A percentile compares a stretch with the other conserved stretches of the same genome.
These are phyloP conservation scores for Lentinula raphanica DNA, from an alignment of 768 basidiomycete genomes.

Conservation along the genomic window DNA sequence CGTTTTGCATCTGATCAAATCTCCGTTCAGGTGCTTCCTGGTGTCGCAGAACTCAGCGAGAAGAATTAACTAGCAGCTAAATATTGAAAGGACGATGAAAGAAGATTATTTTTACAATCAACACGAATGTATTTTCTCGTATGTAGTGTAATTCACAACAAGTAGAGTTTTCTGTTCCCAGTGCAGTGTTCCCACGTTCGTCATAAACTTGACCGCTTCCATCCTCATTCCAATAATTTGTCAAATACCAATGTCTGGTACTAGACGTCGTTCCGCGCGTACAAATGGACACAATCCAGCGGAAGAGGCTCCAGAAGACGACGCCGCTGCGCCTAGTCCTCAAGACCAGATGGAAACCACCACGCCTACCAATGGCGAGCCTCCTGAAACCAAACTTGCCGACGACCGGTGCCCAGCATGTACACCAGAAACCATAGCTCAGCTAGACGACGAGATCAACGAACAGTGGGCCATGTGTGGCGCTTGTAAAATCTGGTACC, in stretches of 20 bases:
- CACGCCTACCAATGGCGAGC: neutral
- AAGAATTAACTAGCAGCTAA: slow-evolving; percentile 38
- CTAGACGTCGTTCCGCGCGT: slow-evolving; percentile 39
- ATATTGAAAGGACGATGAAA: neutral
- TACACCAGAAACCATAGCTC: slow-evolving; percentile 24
- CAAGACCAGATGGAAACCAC: neutral
- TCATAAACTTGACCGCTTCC: too few relatives aligned
- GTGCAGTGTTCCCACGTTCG: too few relatives aligned
- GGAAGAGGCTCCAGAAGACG: neutral
- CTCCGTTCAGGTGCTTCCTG: slow-evolving; percentile 65
- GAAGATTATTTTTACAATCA: neutral
- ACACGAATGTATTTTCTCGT: neutral
- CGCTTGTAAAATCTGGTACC: slow-evolving; percentile 76
- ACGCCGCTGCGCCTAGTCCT: neutral
- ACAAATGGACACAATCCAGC: slow-evolving; percentile 29
- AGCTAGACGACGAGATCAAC: slow-evolving; percentile 34
- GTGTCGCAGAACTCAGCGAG: slow-evolving; percentile 86
- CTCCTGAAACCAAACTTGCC: neutral
- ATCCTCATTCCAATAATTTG: neutral
- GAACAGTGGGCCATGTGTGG: slow-evolving; percentile 84
- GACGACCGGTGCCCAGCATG: slow-evolving; percentile 25
- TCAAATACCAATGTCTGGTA: slow-evolving; percentile 32
- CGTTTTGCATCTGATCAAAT: slow-evolving; percentile 9
- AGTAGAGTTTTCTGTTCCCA: neutral
- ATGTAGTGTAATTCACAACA: neutral